Evolutionary conservation across 495 filamentous ascomycete species (phyloP).

Genomic region (Neurospora hispaniola): DNA sequence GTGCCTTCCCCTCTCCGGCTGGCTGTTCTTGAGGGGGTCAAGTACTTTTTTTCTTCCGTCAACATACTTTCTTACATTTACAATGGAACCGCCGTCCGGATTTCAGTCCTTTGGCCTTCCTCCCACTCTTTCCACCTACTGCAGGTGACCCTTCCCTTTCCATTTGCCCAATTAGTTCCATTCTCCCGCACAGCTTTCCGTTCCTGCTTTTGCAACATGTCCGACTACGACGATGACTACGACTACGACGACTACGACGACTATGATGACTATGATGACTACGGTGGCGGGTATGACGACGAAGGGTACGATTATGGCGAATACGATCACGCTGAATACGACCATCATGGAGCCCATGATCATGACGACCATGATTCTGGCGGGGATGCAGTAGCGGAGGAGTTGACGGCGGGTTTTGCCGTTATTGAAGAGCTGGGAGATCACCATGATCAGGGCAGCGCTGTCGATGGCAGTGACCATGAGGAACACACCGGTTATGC

Average conservation of each 20-base stretch:
- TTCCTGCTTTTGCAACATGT: background rate
- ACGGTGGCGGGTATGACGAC: background rate
- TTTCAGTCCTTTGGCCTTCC: background rate
- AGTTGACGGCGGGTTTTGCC: background rate
- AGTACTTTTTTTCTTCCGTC: background rate
- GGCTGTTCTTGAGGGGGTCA: background rate
- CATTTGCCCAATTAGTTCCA: background rate
- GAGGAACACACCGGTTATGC: background rate
- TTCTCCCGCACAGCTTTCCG: background rate
- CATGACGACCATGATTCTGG: background rate
- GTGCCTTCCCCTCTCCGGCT: background rate
- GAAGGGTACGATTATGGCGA: background rate
- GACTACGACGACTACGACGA: background rate
- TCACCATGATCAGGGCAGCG: background rate
- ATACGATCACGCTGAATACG: background rate
- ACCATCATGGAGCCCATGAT: background rate
- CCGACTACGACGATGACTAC: background rate
- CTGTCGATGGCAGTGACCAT: background rate
- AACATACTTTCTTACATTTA: background rate
- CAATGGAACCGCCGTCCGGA: background rate
- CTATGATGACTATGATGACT: background rate
- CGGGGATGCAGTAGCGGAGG: background rate
- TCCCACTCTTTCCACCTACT: background rate
- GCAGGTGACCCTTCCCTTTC: background rate
- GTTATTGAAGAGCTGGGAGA: background rate